Evolutionary conservation across 164 flowering plant genomes (phyloP), one percentile per base, ranked within the genome.

Genomic region (Vitis riparia): DNA sequence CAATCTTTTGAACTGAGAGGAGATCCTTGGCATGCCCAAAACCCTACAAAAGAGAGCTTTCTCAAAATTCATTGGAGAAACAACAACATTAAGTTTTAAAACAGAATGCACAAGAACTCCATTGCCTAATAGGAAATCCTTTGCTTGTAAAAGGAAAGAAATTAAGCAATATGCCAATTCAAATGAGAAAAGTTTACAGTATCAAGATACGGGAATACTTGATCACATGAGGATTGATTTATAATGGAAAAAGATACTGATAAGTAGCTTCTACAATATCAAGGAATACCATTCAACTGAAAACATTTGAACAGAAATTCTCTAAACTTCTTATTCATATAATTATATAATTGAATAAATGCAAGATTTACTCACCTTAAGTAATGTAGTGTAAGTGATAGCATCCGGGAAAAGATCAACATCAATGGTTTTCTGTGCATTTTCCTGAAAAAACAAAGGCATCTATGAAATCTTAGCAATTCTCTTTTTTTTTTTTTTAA

Each of bases 381-480:
- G 77, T 71, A 88, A 74, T 52, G 85, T 87, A 27, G 93, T 88
- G 75, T 86, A 90, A 8, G 93, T 90, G 60, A 86, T 81, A 51
- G 69, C 76, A 81, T 90, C 93, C 16, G 93, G 92, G 53, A 63
- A 75, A 81, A 86, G 77, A 72, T 79, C 76, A 64, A 14, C 59
- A 49, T 61, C 11, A 17, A 55, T 57, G 60, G 3, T 49, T 23
- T 69, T 79, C 52, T 75, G 73, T 59, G 86, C 87, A 68, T 79
- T 79, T 48, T 78, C 85, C 96, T 88, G 89, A 71, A 82, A 77
- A 65, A 65, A 68, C 8, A 16, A 12, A 63, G 16, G 60, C 23
- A 59, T 63, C 75, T 58, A 75, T 53, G 19, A 73, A 67, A 67
- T 17, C 37, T 14, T 9, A 30, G 44, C 17, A 67, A 61, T 19